phyloP scores from a whole-genome alignment of 148 eudicot genomes.

The Heliosperma pusillum region DNA sequence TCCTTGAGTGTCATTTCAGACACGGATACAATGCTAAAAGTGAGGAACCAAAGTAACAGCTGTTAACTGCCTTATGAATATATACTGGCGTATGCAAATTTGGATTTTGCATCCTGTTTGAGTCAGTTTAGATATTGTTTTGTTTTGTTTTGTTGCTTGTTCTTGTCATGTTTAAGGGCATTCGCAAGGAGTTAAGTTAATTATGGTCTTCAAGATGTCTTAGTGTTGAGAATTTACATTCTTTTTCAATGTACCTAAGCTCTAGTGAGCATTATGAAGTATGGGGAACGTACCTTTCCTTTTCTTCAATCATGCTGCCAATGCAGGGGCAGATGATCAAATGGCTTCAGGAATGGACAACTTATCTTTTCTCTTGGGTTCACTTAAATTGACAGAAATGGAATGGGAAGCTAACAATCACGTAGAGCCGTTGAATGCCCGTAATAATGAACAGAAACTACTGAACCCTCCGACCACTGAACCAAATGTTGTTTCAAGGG shows the following conservation, averaged over 20 bases:
- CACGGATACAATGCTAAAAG: background rate
- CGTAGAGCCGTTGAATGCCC: constrained; percentile 39
- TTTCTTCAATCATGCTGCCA: constrained; percentile 35
- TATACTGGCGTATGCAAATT: background rate
- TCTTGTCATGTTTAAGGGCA: background rate
- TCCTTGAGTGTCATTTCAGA: background rate
- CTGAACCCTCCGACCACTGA: constrained; percentile 31
- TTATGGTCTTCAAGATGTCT: background rate
- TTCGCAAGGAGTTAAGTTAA: constrained; percentile 1
- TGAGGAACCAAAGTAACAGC: background rate
- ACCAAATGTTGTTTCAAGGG: constrained; percentile 40
- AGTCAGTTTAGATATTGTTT: background rate
- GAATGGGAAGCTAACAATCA: constrained; percentile 55
- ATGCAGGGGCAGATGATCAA: constrained; percentile 63
- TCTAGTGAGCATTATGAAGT: constrained; percentile 8
- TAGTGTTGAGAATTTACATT: background rate
- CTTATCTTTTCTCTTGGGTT: constrained; percentile 71
- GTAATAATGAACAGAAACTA: constrained; percentile 36
- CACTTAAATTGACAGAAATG: constrained; percentile 93
- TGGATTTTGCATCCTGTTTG: background rate
- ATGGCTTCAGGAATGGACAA: constrained; percentile 50
- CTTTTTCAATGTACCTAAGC: background rate
- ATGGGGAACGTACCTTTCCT: constrained; percentile 28
- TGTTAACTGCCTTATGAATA: too few species aligned
- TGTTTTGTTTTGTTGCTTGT: background rate